Evolutionary conservation across 495 filamentous ascomycete species (phyloP), one percentile per base, ranked within the genome.

Genomic region (Penicillium nucicola): DNA sequence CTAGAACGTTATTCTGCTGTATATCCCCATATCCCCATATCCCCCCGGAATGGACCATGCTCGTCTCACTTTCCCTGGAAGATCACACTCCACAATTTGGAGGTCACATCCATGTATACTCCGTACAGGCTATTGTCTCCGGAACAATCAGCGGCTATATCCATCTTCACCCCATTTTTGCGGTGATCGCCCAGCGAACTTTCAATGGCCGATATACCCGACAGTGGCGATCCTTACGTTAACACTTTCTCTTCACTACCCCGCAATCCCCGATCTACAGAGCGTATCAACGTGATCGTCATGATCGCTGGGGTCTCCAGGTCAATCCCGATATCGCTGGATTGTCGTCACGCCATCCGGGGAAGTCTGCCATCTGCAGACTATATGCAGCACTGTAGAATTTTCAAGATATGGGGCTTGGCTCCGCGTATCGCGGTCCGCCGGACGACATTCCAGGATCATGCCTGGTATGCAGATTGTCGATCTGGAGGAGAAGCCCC

Each of bases 201-300:
- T 17, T 35, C 22, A 34, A 17, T 18, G 14, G 45, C 45, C 35
- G 17, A 40, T 15, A 39, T 48, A 32, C 33, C 36, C 45, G 36
- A 28, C 25, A 8, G 25, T 28, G 25, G 45, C n/a, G 22, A 48
- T 28, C 20, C 12, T 25, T 20, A 28, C 17, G 19, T 15, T 32
- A 19, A 20, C 6, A 3, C 6, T 28, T 28, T 9, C 28, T 23
- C 9, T 28, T 15, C 40, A 12, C 11, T 47, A 37, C 46, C 46
- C 46, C 46, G 28, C 46, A 48, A 41, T 45, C 31, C 12, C 31
- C n/a, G 33, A 45, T 48, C 45, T 47, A 28, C 33, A 43, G 30
- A 10, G 23, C 32, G 31, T 40, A 48, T 22, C 13, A 28, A 25
- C 45, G 40, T 39, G 46, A 48, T 48, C 46, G 30, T 41, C 46